A percentile compares a stretch with the other conserved stretches of the same genome.
These are phyloP conservation scores for Isabelozyma pseudorhagii DNA, from an alignment of 805 yeast genomes.

Conservation along the genomic window DNA sequence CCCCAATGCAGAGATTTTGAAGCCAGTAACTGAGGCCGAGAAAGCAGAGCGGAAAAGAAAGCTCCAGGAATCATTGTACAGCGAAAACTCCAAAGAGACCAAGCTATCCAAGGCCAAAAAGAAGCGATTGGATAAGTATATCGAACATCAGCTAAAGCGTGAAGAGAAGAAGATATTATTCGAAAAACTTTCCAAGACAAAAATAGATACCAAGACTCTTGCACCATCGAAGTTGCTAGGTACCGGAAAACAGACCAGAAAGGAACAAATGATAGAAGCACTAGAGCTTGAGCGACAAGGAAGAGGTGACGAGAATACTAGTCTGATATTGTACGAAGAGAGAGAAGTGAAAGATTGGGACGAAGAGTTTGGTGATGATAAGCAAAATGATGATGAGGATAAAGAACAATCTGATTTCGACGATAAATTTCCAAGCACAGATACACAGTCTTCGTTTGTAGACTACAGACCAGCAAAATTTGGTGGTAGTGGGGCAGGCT, in stretches of 20 bases:
- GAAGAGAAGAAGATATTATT: conserved; percentile 82
- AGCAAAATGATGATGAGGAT: conserved; percentile 11
- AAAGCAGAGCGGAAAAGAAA: conserved; percentile 62
- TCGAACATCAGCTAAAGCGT: conserved; percentile 82
- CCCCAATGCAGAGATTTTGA: conserved; percentile 57
- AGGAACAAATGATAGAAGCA: conserved; percentile 73
- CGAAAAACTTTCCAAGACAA: conserved; percentile 64
- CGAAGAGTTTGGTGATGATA: conserved; percentile 27
- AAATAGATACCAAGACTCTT: conserved; percentile 66
- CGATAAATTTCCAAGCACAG: conserved; percentile 10
- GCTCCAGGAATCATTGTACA: conserved; percentile 53
- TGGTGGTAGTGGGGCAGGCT: conserved; percentile 66
- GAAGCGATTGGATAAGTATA: conserved; percentile 84
- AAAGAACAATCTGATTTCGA: conserved; percentile 17
- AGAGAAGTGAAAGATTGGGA: conserved; percentile 61
- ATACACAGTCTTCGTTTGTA: conserved; percentile 45
- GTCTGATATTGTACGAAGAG: conserved; percentile 66
- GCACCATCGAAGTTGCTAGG: conserved; percentile 80
- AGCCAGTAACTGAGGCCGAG: conserved; percentile 65
- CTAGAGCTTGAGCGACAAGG: conserved; percentile 70
- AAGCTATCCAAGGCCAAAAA: conserved; percentile 70
- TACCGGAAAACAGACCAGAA: conserved; percentile 63
- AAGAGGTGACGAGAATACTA: conserved; percentile 58
- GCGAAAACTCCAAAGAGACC: conserved; percentile 55
- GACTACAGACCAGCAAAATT: conserved; percentile 66